phyloP scores from a whole-genome alignment of 495 filamentous ascomycete genomes.

The Trypethelium eluteriae region DNA sequence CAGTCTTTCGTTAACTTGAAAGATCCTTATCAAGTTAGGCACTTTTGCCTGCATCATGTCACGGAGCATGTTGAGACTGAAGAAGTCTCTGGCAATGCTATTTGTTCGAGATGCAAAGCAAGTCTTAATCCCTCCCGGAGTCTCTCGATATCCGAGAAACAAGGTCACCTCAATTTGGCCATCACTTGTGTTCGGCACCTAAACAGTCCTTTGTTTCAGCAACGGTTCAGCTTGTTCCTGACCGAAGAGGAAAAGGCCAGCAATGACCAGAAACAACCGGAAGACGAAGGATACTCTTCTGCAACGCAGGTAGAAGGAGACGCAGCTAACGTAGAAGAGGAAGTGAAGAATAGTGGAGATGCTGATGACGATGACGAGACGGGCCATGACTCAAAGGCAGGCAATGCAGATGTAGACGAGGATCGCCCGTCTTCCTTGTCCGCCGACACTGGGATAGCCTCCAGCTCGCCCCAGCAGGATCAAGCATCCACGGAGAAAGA shows the following conservation, averaged over 20 bases:
- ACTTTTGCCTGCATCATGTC: not conserved
- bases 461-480: too few relatives aligned
- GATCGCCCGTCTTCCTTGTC: too few relatives aligned
- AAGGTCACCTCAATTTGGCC: conserved; percentile 13
- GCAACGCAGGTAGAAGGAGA: not conserved
- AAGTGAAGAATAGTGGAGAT: not conserved
- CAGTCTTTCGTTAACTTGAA: not conserved
- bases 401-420: not conserved
- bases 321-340: not conserved
- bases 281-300: conserved; percentile 9
- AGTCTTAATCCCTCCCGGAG: not conserved
- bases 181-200: conserved; percentile 2
- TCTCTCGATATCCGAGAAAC: conserved; percentile 7
- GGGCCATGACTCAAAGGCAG: not conserved
- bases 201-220: conserved; percentile 10
- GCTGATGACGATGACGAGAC: not conserved
- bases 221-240: not conserved
- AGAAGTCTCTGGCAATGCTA: not conserved
- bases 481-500: not conserved
- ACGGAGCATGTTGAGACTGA: conserved; percentile 2
- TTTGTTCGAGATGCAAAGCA: conserved; percentile 11
- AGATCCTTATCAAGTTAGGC: conserved; percentile 4
- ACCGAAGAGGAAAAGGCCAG: not conserved
- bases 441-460: too few relatives aligned
- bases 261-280: not conserved